Conservation (phyloP, 2,329 filamentous ascomycete genomes). For the Xylaria hypoxylon region DNA sequence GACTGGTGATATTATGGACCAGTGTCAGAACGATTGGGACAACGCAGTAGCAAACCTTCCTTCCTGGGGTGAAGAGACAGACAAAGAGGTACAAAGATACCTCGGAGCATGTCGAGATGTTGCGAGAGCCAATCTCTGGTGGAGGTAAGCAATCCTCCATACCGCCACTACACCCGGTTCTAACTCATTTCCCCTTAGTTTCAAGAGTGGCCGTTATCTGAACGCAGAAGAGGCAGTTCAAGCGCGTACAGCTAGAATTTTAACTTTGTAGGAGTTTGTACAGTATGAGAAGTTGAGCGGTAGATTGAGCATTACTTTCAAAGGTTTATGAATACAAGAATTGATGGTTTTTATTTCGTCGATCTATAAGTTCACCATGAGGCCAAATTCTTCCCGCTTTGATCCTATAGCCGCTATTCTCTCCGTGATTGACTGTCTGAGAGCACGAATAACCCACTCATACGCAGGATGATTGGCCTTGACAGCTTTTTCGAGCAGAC, state of each 20-base stretch:
- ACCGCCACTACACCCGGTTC: background rate
- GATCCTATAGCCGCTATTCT: conserved; percentile 16
- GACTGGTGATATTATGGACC: conserved; percentile 19
- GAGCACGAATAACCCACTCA: conserved; percentile 23
- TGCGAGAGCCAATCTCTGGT: conserved; percentile 26
- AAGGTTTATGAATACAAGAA: background rate
- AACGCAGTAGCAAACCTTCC: conserved; percentile 22
- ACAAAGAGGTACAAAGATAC: conserved; percentile 25
- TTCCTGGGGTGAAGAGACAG: conserved; percentile 24
- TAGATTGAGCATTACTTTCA: background rate
- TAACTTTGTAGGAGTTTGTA: background rate
- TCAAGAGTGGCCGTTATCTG: conserved; percentile 19
- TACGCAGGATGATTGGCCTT: conserved; percentile 19
- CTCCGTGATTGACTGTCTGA: conserved; percentile 15
- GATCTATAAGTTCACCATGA: conserved; percentile 10
- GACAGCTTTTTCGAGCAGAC: conserved; percentile 12
- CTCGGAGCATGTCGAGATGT: conserved; percentile 11
- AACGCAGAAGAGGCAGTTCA: conserved; percentile 11
- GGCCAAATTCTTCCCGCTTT: background rate
- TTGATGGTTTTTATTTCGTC: conserved; percentile 6
- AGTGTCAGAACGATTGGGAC: conserved; percentile 25
- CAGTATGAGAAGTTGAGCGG: background rate
- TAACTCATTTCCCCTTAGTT: conserved; percentile 5
- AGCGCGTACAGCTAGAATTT: background rate
- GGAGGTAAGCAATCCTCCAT: conserved; percentile 14